Percentiles rank a stretch among this genome's conserved stretches.
phyloP scores from a whole-genome alignment of 2,329 filamentous ascomycete genomes.

The Hymenoscyphus fructigenus region DNA sequence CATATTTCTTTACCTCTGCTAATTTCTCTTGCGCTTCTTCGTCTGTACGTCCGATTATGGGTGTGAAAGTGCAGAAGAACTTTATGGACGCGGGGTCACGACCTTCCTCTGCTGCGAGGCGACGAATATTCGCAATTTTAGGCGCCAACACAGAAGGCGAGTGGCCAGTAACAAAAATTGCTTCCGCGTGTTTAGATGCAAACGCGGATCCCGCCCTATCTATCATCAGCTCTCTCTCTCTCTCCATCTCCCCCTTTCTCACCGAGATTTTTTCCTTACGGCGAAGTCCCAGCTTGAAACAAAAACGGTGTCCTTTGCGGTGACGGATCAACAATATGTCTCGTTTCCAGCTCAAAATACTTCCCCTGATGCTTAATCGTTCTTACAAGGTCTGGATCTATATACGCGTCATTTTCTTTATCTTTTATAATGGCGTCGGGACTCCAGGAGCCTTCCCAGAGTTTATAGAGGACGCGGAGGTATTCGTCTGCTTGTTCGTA shows the following conservation, averaged over 20 bases:
- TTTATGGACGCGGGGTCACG: slow-evolving; percentile 63
- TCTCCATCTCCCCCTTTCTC: neutral
- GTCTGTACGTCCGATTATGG: slow-evolving; percentile 63
- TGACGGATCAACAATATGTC: slow-evolving; percentile 63
- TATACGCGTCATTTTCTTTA: slow-evolving; percentile 29
- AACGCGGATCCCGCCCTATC: slow-evolving; percentile 61
- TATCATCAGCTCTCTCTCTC: neutral
- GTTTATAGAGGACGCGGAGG: slow-evolving; percentile 63
- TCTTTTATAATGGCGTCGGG: slow-evolving; percentile 48
- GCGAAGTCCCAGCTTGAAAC: slow-evolving; percentile 68
- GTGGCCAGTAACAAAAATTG: slow-evolving; percentile 66
- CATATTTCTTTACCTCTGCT: slow-evolving; percentile 59
- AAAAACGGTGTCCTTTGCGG: slow-evolving; percentile 69
- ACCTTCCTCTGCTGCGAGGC: slow-evolving; percentile 51
- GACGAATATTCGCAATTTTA: slow-evolving; percentile 61
- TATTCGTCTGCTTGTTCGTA: slow-evolving; percentile 65
- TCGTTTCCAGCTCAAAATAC: slow-evolving; percentile 61
- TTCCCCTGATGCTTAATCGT: slow-evolving; percentile 65
- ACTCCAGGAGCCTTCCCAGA: slow-evolving; percentile 67
- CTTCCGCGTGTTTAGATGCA: slow-evolving; percentile 68
- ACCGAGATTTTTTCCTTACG: slow-evolving; percentile 43
- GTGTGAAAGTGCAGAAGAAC: slow-evolving; percentile 63
- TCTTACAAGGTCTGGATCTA: slow-evolving; percentile 59
- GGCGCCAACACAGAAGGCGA: slow-evolving; percentile 58
- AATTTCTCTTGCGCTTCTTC: slow-evolving; percentile 66